Evolutionary conservation across 306 rosid species (phyloP), one percentile per base, ranked within the genome.

Genomic region (Phaseolus lunatus): DNA sequence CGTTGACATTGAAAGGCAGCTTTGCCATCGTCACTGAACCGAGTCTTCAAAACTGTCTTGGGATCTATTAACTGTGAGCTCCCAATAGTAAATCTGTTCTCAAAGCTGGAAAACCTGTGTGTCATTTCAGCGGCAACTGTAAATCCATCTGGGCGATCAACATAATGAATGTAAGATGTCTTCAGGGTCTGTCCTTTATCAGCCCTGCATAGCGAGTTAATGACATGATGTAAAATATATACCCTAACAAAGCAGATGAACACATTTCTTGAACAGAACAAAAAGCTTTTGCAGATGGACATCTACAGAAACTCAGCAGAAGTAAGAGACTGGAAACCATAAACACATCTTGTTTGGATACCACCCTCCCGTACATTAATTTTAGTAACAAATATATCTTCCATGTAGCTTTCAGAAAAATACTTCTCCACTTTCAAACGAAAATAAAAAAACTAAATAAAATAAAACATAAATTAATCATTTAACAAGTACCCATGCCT

Each of bases 81-180:
- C 84, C 98, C 98, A 27, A 94, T 78, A 53, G 93, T 83, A 48
- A 94, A 94, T 72, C 85, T 83, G 77, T 94, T 92, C 73, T 94
- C 93, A 4, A 44, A 79, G 67, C 86, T 66, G 24, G 93, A 73
- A 86, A 92, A 82, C 83, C 81, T 87, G 73, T 90, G 96, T 78
- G 84, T 85, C 43, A 94, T 68, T 81, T 94, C 98, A 7, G 98
- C 96, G 27, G 93, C 98, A 78, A 94, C 87, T 19, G 91, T 78
- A 31, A 91, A 84, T 76, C 84, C 89, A 66, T 77, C 90, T 1
- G 61, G 66, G 5, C 95, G 91, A 68, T 86, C 81, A 80, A 94
- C 88, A 73, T 82, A 77, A 84, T 94, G 97, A 80, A 94, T 73
- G 85, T 94, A 94, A 31, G 97, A 92, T 0, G 95, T 94, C 88